Percentiles rank a stretch among this genome's conserved stretches.
These are phyloP conservation scores for Testicularia cyperi DNA, from an alignment of 1,284 basidiomycete species.

Conservation along the genomic window DNA sequence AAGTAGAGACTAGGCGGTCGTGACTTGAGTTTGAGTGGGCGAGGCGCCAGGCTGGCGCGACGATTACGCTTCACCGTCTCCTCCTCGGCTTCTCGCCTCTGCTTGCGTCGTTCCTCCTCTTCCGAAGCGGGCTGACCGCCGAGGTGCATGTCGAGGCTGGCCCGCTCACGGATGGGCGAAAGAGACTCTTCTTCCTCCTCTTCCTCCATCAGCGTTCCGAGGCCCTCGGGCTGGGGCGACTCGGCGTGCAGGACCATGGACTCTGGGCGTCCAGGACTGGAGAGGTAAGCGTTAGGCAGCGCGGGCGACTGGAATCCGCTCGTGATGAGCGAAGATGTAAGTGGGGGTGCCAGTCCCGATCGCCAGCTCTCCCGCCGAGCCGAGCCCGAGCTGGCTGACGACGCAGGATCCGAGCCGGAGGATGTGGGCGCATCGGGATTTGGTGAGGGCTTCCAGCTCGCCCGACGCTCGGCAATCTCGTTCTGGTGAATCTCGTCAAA, in stretches of 20 bases:
- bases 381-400: conserved; percentile 3
- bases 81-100: conserved; percentile 32
- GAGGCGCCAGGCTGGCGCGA: conserved; percentile 41
- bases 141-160: conserved; percentile 20
- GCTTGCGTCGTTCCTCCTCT: conserved; percentile 21
- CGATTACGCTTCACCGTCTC: conserved; percentile 43
- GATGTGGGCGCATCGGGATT: background rate
- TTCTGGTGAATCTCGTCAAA: conserved; percentile 49
- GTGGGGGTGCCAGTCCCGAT: conserved; percentile 11
- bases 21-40: conserved; percentile 52
- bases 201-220: conserved; percentile 50
- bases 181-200: conserved; percentile 50
- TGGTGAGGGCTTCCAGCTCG: conserved; percentile 16
- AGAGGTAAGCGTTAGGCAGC: conserved; percentile 9
- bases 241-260: conserved; percentile 35
- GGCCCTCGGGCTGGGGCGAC: conserved; percentile 35
- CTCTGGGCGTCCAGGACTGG: conserved; percentile 31
- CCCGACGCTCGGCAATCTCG: conserved; percentile 33
- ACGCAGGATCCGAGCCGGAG: conserved; percentile 9
- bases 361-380: conserved; percentile 27
- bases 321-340: conserved; percentile 7
- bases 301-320: conserved; percentile 21
- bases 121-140: conserved; percentile 9
- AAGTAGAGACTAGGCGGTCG: conserved; percentile 50
- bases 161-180: conserved; percentile 33